Evolutionary conservation across 768 basidiomycete species (phyloP), one percentile per base, ranked within the genome.

Genomic region (Omphalotus guepiniiformis): DNA sequence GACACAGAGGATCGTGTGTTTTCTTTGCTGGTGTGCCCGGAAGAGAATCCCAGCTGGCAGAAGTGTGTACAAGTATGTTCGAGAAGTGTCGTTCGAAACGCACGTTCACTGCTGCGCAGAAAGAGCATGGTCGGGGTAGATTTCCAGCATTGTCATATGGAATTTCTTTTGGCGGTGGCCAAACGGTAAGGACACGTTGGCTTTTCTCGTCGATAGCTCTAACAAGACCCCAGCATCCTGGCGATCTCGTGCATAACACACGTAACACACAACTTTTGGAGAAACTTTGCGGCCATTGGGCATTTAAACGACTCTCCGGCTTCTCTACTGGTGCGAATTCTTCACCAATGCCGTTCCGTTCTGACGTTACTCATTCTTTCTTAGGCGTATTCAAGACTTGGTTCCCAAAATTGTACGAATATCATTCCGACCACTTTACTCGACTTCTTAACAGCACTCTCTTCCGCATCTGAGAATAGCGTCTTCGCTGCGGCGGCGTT

Each of bases 131-230:
- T 6, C 49, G 63, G 6, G 66, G 63, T 1, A 6, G 28, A 1
- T 66, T 56, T 29, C 21, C 37, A 2, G 44, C 58, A 3, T 7
- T 62, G 8, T 26, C 55, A 2, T 42, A 36, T 27, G 62, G 66
- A 1, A 49, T 59, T 0, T 66, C 64, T 0, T 52, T 55, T 54
- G 64, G 65, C 1, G 63, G 62, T 0, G 66, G 66, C 0, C 63
- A 63, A 32, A 32, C 19, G 29, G 48, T 37, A 26, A 1, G 48
- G 42, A 6, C n/a, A 3, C 22, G 22, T 4, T 16, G 13, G 16
- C 19, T 2, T 2, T 8, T 21, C 5, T 15, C 11, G 2, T 8
- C 11, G 6, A 2, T n/a, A n/a, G n/a, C n/a, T n/a, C n/a, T n/a
- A 42, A 12, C 18, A 6, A 22, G 4, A 2, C 12, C 1, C 2